Conservation (phyloP, 495 filamentous ascomycete genomes). For the Acidiella bohemica region DNA sequence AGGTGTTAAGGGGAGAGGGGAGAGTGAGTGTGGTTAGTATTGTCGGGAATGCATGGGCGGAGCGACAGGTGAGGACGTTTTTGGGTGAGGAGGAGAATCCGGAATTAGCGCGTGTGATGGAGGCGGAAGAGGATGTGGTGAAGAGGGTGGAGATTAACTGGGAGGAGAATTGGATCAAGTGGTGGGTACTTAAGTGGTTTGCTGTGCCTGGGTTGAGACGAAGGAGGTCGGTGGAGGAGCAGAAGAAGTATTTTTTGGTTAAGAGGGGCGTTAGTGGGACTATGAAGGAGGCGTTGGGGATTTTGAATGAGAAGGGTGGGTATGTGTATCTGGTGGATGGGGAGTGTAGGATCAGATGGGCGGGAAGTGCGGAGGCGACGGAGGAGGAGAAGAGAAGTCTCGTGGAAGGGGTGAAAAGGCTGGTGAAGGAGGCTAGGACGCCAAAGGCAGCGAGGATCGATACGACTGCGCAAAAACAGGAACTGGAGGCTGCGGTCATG, state of each 20-base stretch:
- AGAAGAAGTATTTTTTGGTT: conserved; percentile 73
- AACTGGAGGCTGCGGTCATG: conserved; percentile 7
- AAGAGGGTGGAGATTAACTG: conserved; percentile 78
- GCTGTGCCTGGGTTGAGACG: conserved; percentile 42
- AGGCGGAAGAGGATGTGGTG: conserved; percentile 34
- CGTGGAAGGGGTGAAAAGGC: conserved; percentile 50
- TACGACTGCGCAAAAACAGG: neutral
- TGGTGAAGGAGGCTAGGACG: conserved; percentile 44
- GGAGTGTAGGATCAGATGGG: conserved; percentile 85
- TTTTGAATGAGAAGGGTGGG: conserved; percentile 79
- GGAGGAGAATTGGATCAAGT: conserved; percentile 68
- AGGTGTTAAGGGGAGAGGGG: conserved; percentile 43
- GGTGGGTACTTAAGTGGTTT: conserved; percentile 57
- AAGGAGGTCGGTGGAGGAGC: conserved; percentile 43
- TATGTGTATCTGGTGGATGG: conserved; percentile 88
- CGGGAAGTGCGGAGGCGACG: conserved; percentile 67
- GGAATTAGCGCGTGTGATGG: conserved; percentile 41
- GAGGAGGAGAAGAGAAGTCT: conserved; percentile 57
- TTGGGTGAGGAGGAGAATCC: conserved; percentile 49
- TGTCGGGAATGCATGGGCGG: conserved; percentile 72
- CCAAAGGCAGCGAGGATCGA: conserved; percentile 3
- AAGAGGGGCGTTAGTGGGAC: conserved; percentile 57
- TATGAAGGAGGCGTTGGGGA: conserved; percentile 62
- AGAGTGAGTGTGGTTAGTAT: conserved; percentile 65
- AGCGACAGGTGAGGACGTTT: conserved; percentile 64